Conservation (phyloP, 1,139 yeast genomes). For the Saccharomyces hybrid region DNA sequence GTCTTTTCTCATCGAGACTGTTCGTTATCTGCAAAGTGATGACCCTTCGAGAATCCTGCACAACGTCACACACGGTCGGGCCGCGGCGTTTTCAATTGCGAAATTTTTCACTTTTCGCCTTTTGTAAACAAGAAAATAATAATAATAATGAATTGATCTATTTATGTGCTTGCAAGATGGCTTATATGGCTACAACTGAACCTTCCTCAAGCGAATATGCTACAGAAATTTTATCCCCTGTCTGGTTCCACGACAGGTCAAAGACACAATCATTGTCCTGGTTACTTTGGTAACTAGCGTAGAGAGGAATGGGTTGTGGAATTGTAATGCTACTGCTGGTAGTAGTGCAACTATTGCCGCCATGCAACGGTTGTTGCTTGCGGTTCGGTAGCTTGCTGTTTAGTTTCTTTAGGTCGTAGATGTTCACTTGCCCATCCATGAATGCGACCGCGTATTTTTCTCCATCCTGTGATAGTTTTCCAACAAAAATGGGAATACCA, state of each 20-base stretch:
- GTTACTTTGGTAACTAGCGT: neutral
- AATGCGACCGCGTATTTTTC: constrained; percentile 55
- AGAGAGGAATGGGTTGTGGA: constrained; percentile 2
- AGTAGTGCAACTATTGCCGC: too few species aligned
- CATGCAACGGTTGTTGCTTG: too few species aligned
- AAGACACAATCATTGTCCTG: constrained; percentile 11
- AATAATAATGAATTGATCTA: neutral
- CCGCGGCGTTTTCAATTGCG: neutral
- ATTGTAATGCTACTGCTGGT: neutral
- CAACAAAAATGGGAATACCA: constrained; percentile 47
- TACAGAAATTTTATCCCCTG: constrained; percentile 9
- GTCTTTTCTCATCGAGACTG: neutral
- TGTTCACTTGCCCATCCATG: constrained; percentile 40
- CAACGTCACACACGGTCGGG: neutral
- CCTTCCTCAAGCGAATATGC: constrained; percentile 14
- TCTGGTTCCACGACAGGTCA: constrained; percentile 14
- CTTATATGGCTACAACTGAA: constrained; percentile 9
- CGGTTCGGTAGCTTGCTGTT: constrained; percentile 18
- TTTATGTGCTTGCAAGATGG: neutral
- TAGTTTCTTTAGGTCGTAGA: constrained; percentile 44
- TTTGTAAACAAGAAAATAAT: neutral
- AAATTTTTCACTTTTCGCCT: neutral
- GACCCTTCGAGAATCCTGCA: neutral
- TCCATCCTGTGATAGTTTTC: constrained; percentile 45
- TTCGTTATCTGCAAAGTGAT: neutral